phyloP scores from a whole-genome alignment of 805 yeast species.

The Vanderwaltozyma tropicalis region DNA sequence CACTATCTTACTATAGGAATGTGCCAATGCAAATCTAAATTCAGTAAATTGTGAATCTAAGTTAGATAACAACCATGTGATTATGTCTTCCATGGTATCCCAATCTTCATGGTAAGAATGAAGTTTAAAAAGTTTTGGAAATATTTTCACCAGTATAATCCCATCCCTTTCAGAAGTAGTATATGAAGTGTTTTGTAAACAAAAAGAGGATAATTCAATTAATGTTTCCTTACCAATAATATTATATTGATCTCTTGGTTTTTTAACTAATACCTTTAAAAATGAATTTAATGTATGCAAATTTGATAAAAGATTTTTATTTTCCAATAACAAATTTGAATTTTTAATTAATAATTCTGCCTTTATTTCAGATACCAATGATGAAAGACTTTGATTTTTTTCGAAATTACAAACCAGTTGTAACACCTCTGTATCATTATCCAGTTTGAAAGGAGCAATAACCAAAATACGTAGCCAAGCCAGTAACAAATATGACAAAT shows the following conservation, averaged over 20 bases:
- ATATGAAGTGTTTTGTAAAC: too few relatives aligned
- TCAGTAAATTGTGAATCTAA: conserved; percentile 42
- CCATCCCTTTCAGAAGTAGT: background rate
- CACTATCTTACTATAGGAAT: conserved; percentile 45
- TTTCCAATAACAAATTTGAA: background rate
- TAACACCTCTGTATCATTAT: conserved; percentile 24
- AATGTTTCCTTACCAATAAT: too few relatives aligned
- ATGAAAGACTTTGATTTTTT: background rate
- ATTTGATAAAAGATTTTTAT: conserved; percentile 2
- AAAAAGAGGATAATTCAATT: too few relatives aligned
- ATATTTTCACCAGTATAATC: conserved; percentile 5
- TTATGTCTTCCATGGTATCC: conserved; percentile 36
- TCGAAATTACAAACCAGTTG: background rate
- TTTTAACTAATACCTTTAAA: conserved; percentile 5
- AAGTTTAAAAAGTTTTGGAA: conserved; percentile 20
- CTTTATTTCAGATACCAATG: background rate
- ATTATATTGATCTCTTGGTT: too few relatives aligned
- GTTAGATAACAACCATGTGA: conserved; percentile 37
- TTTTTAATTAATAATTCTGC: conserved; percentile 1
- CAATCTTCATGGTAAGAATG: conserved; percentile 23
- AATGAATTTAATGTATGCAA: conserved; percentile 11
- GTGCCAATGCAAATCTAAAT: conserved; percentile 57
- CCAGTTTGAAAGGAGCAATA: conserved; percentile 64
- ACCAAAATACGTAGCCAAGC: conserved; percentile 66
- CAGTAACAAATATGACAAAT: conserved; percentile 39